These are phyloP conservation scores for Paramecium pentaurelia DNA, from an alignment of 73 alveolate genomes.

Conservation along the genomic window DNA sequence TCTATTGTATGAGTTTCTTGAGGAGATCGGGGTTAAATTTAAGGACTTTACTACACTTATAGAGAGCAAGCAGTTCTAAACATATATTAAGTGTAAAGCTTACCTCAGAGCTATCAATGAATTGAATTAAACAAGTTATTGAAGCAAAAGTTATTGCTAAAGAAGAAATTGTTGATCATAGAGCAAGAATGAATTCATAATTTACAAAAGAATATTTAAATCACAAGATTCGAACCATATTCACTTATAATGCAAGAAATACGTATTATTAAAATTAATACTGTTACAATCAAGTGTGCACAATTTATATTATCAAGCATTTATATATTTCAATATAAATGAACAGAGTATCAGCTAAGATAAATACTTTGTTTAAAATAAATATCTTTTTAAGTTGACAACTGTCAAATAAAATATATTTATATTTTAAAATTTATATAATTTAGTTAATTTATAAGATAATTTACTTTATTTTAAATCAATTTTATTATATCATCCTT, in stretches of 20 bases:
- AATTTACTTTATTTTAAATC: not conserved
- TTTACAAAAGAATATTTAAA: not conserved
- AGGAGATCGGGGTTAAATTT: not conserved
- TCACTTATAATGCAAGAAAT: not conserved
- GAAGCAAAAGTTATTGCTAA: conserved; percentile 20
- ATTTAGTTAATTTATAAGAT: not conserved
- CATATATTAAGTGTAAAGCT: not conserved
- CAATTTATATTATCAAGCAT: not conserved
- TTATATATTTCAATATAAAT: not conserved
- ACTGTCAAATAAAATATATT: not conserved
- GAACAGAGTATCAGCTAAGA: not conserved
- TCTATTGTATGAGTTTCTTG: not conserved
- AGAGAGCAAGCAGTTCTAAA: not conserved
- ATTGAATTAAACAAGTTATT: not conserved
- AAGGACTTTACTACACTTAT: not conserved
- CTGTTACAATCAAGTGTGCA: conserved; percentile 31
- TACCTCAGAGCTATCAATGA: not conserved
- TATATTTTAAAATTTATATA: not conserved
- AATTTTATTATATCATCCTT: not conserved
- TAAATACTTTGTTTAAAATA: not conserved
- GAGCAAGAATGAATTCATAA: conserved; percentile 10
- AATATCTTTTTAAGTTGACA: not conserved
- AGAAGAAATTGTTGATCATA: not conserved
- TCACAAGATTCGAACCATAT: not conserved
- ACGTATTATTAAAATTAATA: not conserved